Evolutionary conservation across 2,329 filamentous ascomycete species (phyloP).

Genomic region (Stagonosporopsis tanaceti): DNA sequence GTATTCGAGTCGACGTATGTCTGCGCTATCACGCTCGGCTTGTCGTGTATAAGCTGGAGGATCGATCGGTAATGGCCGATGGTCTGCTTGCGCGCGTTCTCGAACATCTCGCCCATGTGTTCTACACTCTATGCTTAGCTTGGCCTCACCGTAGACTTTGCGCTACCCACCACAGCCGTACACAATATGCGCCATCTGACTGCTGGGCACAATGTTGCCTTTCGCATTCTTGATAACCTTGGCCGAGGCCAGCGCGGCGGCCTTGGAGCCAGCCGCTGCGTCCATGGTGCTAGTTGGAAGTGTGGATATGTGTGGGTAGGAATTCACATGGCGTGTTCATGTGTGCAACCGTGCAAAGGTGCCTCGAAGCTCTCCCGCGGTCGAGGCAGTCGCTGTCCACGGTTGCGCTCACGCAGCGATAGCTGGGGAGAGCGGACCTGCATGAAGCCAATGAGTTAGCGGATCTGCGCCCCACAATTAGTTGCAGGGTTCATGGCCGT

Average conservation of each 20-base stretch:
- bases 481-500: conserved; percentile 9
- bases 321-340: conserved; percentile 17
- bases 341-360: conserved; percentile 4
- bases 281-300: conserved; percentile 42
- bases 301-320: not conserved
- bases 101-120: conserved; percentile 74
- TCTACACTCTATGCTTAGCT: conserved; percentile 58
- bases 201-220: conserved; percentile 48
- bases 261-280: conserved; percentile 51
- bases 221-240: conserved; percentile 56
- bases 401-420: conserved; percentile 24
- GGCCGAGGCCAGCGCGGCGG: conserved; percentile 51
- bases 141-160: not conserved
- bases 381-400: conserved; percentile 13
- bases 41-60: conserved; percentile 74
- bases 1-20: conserved; percentile 64
- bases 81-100: conserved; percentile 72
- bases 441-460: conserved; percentile 39
- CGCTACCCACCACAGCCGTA: conserved; percentile 53
- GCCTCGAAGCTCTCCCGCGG: conserved; percentile 4
- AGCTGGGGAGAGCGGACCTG: conserved; percentile 39
- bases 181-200: conserved; percentile 51
- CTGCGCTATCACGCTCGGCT: conserved; percentile 69
- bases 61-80: conserved; percentile 77
- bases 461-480: conserved; percentile 17